Evolutionary conservation across 2,329 filamentous ascomycete species (phyloP).

Genomic region (Paraconiothyrium brasiliense): DNA sequence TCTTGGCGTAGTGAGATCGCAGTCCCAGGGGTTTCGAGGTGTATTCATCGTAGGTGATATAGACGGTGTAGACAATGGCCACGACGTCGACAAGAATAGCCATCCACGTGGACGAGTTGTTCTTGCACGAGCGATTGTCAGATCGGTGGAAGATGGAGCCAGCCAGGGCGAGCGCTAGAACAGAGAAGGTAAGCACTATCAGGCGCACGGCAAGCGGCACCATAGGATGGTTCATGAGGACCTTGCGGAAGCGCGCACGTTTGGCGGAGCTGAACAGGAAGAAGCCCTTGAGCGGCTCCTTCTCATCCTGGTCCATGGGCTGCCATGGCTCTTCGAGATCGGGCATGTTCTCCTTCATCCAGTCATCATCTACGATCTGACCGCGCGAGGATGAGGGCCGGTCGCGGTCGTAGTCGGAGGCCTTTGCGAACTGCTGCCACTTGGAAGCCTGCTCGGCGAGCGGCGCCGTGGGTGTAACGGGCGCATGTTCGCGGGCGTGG

Average conservation of each 20-base stretch:
- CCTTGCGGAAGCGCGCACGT: slow-evolving; percentile 67
- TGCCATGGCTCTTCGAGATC: slow-evolving; percentile 62
- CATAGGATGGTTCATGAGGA: slow-evolving; percentile 81
- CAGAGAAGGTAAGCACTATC: slow-evolving; percentile 82
- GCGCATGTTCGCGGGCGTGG: slow-evolving; percentile 48
- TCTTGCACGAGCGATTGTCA: slow-evolving; percentile 50
- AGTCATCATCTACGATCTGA: slow-evolving; percentile 53
- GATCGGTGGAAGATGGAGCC: slow-evolving; percentile 71
- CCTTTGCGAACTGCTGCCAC: slow-evolving; percentile 50
- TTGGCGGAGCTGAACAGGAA: slow-evolving; percentile 59
- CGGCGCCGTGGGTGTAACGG: slow-evolving; percentile 47
- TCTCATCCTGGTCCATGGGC: slow-evolving; percentile 62
- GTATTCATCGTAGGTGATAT: slow-evolving; percentile 97
- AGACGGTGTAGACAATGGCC: slow-evolving; percentile 87
- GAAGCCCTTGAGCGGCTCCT: slow-evolving; percentile 58
- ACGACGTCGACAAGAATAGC: slow-evolving; percentile 89
- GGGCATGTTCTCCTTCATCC: slow-evolving; percentile 61
- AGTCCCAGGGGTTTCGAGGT: slow-evolving; percentile 91
- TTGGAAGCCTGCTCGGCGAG: slow-evolving; percentile 48
- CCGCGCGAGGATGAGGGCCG: slow-evolving; percentile 40
- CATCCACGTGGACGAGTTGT: slow-evolving; percentile 77
- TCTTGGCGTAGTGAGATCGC: slow-evolving; percentile 83
- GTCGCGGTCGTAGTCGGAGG: slow-evolving; percentile 38
- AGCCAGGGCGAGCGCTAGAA: slow-evolving; percentile 81
- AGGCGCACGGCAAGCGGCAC: slow-evolving; percentile 86